phyloP scores from a whole-genome alignment of 495 filamentous ascomycete species.

The Penicillium longicatenatum region DNA sequence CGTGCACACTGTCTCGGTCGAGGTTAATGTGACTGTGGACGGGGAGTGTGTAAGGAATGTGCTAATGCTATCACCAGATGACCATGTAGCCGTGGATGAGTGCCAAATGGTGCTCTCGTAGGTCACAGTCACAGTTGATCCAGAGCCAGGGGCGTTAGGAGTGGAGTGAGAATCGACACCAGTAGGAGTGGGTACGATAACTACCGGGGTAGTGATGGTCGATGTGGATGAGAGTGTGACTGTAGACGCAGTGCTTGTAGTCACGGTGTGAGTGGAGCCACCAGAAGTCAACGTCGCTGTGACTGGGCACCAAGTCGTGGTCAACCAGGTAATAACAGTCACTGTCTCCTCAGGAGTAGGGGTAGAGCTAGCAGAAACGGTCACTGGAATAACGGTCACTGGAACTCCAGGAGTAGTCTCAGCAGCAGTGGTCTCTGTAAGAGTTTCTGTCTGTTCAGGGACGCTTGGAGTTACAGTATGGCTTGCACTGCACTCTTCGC shows the following conservation, averaged over 20 bases:
- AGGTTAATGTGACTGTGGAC: constrained; percentile 33
- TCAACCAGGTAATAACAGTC: constrained; percentile 36
- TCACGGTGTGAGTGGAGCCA: constrained; percentile 33
- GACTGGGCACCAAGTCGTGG: constrained; percentile 47
- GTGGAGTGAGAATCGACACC: constrained; percentile 13
- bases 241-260: constrained; percentile 43
- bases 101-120: neutral
- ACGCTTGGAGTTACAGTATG: neutral
- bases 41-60: constrained; percentile 25
- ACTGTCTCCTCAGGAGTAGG: constrained; percentile 21
- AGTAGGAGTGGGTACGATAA: constrained; percentile 19
- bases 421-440: neutral
- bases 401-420: constrained; percentile 14
- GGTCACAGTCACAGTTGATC: constrained; percentile 22
- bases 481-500: too few relatives aligned
- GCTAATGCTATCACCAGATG: constrained; percentile 1
- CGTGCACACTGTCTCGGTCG: constrained; percentile 12
- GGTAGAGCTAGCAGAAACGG: constrained; percentile 5
- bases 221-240: constrained; percentile 41
- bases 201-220: constrained; percentile 19
- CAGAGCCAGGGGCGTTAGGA: constrained; percentile 24
- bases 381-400: neutral
- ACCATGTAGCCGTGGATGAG: constrained; percentile 8
- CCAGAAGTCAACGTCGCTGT: constrained; percentile 41
- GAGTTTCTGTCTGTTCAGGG: neutral